These are phyloP conservation scores for Xylariaceae sp. DNA, from an alignment of 2,329 filamentous ascomycete species.

Conservation along the genomic window DNA sequence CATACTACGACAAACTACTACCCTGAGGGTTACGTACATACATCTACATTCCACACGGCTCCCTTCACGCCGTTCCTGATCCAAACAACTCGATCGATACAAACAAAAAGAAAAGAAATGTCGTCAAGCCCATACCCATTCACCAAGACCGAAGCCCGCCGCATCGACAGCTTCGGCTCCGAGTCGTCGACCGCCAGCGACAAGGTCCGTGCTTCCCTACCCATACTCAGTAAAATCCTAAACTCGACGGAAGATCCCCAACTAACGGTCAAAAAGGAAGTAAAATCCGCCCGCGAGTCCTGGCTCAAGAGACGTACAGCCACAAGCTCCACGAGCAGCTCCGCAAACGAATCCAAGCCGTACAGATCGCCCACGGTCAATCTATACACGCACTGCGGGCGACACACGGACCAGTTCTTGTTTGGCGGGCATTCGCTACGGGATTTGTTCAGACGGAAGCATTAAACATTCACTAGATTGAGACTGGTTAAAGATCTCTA, in stretches of 20 bases:
- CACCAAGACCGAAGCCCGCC: constrained; percentile 16
- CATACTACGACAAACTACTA: too few relatives aligned
- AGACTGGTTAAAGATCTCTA: too few relatives aligned
- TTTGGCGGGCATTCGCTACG: constrained; percentile 46
- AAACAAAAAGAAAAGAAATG: constrained; percentile 15
- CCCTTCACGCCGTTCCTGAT: too few relatives aligned
- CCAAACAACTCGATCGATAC: not conserved
- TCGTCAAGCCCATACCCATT: constrained; percentile 20
- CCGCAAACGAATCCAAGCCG: constrained; percentile 23
- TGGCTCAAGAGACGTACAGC: constrained; percentile 11
- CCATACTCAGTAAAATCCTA: too few relatives aligned
- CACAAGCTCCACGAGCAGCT: not conserved
- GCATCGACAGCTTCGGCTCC: constrained; percentile 28
- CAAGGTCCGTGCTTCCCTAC: constrained; percentile 21
- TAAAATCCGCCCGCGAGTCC: not conserved
- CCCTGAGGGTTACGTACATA: too few relatives aligned
- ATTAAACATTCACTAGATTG: not conserved
- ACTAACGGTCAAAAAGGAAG: too few relatives aligned
- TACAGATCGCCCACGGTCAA: constrained; percentile 40
- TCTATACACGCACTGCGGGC: constrained; percentile 50
- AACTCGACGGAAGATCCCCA: too few relatives aligned
- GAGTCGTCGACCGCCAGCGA: constrained; percentile 19
- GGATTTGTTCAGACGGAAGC: constrained; percentile 36
- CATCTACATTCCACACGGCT: too few relatives aligned
- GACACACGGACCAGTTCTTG: constrained; percentile 50